These are phyloP conservation scores for Talaromyces wortmannii DNA, from an alignment of 495 filamentous ascomycete genomes.

Conservation along the genomic window DNA sequence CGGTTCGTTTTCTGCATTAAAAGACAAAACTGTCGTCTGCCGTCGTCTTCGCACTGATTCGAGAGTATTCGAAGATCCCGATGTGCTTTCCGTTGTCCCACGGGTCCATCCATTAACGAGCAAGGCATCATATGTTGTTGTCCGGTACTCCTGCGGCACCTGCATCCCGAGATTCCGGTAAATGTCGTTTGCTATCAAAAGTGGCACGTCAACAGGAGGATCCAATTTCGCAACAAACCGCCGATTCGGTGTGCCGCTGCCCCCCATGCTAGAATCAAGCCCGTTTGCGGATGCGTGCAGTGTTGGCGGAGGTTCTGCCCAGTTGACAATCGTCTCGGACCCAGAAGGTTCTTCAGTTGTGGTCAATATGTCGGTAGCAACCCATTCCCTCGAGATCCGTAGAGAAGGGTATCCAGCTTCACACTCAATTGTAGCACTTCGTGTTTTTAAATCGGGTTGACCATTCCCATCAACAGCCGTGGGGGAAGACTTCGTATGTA, in stretches of 20 bases:
- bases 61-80: not conserved
- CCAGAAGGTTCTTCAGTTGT: conserved; percentile 17
- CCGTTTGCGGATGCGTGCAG: conserved; percentile 25
- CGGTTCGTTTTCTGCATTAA: conserved; percentile 31
- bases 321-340: conserved; percentile 22
- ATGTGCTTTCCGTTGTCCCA: conserved; percentile 14
- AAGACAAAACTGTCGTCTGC: conserved; percentile 21
- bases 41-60: conserved; percentile 25
- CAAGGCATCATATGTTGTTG: conserved; percentile 60
- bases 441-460: conserved; percentile 11
- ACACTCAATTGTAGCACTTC: conserved; percentile 37
- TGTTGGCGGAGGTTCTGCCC: conserved; percentile 46
- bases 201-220: conserved; percentile 72
- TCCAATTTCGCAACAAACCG: conserved; percentile 80
- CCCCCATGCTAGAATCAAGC: conserved; percentile 37
- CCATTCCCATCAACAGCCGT: conserved; percentile 29
- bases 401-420: conserved; percentile 42
- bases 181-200: conserved; percentile 58
- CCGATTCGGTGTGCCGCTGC: conserved; percentile 54
- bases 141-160: conserved; percentile 45
- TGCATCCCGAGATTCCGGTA: conserved; percentile 54
- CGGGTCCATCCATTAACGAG: conserved; percentile 45
- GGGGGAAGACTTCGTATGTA: conserved; percentile 24
- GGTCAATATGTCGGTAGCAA: conserved; percentile 25
- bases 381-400: conserved; percentile 41